Percentiles rank a stretch among this genome's conserved stretches.
Conservation (phyloP, 805 yeast genomes). For the Phaffomyces antillensis region DNA sequence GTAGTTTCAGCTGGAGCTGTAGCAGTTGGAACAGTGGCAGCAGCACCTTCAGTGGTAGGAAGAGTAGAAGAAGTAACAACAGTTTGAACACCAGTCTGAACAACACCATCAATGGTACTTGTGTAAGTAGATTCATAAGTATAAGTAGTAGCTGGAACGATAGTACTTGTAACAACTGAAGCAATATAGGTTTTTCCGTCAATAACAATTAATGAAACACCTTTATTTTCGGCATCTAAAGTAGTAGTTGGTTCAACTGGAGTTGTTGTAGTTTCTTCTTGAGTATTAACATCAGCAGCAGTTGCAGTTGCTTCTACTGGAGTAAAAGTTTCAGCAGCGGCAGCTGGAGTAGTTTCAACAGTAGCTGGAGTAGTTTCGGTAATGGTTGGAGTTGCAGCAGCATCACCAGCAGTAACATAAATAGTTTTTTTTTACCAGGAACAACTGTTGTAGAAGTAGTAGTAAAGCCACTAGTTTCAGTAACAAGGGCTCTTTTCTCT, state of each 20-base stretch:
- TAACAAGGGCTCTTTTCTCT: slow-evolving; percentile 14
- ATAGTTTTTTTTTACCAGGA: slow-evolving; percentile 18
- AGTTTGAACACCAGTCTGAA: slow-evolving; percentile 14
- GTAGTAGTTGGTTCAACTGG: no score
- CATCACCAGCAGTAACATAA: slow-evolving; percentile 21
- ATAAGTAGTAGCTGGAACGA: slow-evolving; percentile 18
- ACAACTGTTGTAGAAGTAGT: slow-evolving; percentile 18
- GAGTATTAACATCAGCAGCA: not conserved
- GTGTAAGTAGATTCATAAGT: slow-evolving; percentile 11
- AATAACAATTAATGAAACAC: slow-evolving; percentile 10
- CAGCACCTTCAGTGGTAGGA: slow-evolving; percentile 6
- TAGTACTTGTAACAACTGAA: slow-evolving; percentile 18
- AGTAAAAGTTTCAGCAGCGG: not conserved
- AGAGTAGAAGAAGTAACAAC: slow-evolving; percentile 2
- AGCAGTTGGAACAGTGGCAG: slow-evolving; percentile 1
- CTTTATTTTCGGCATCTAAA: no score
- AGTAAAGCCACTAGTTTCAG: slow-evolving; percentile 17
- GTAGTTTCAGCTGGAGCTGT: slow-evolving; percentile 14
- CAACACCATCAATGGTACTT: slow-evolving; percentile 16
- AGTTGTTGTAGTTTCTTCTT: slow-evolving; percentile 1
- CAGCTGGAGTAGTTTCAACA: not conserved
- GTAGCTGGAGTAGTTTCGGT: not conserved
- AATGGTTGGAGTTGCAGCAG: not conserved
- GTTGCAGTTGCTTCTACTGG: not conserved
- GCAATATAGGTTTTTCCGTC: slow-evolving; percentile 23